Base-by-base conservation (phyloP, 192 early-diverging fungal species). In the Gigaspora rosea region DNA sequence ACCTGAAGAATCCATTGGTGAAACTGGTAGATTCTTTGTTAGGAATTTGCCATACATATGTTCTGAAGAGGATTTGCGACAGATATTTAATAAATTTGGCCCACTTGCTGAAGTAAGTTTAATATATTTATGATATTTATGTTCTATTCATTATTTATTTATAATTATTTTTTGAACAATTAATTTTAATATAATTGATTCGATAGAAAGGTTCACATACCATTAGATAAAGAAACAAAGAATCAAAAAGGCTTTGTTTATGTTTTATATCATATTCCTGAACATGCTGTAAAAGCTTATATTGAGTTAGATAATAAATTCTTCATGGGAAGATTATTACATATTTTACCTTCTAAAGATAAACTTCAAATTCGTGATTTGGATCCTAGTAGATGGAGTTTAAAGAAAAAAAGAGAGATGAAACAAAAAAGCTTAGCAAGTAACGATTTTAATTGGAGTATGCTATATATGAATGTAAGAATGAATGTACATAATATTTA, bases 401-500 rank as follows among this genome's bases (percentile, higher is more conserved):
- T 96, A 69, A 97, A 98, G 83, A 87, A 90, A 71, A 88, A 98
- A 82, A 90, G 91, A 77, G 95, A 97, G 49, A 80, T 86, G 62
- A 91, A 95, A 80, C 85, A 87, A 74, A 96, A 94, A 83, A 89
- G 88, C 12, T 79, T 88, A 49, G 92, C 94, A 22, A 87, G 85
- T 27, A 94, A 89, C 79, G 95, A 94, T 74, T 96, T 95, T 66
- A 97, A 94, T 84, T 99, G 97, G 97, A 98, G 97, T 86, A 90
- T 89, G 51, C 83, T 99, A 71, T 99, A 96, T 75, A 95, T 98
- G 94, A 96, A 92, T 76, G 94, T 93, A 85, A 72, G 89, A 80
- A 57, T 27, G 15, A 62, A 22, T 57, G 13, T 18, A 11, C 27
- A 0, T 36, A 59, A 48, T 71, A 56, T 2, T 54, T 63, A 64